Evolutionary conservation across 1,139 yeast genomes (phyloP), one percentile per base, ranked within the genome.

Genomic region (Sugiyamaella pinicola): DNA sequence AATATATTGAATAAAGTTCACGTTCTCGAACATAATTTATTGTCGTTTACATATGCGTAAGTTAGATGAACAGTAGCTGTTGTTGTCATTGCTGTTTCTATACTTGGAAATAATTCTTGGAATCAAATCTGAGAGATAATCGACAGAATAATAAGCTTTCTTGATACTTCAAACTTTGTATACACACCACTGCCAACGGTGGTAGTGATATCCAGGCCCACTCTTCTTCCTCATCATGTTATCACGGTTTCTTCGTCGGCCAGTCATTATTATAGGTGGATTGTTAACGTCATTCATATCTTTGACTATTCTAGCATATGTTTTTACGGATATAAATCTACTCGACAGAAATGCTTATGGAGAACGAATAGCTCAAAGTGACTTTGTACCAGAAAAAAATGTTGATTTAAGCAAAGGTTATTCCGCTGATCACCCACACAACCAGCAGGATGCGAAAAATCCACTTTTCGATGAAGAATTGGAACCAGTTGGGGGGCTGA

Each of bases 401-500:
- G 28, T 49, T 10, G 53, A 49, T 21, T 37, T 49, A 10, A 49
- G 53, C 19, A 28, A 49, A 9, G 53, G 53, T 3, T 49, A 24
- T 33, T 12, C 46, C 4, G 46, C 41, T 8, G 47, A 34, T 7
- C 26, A 38, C n/a, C 44, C 48, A 6, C n/a, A 21, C 7, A 28
- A 29, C n/a, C 18, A 35, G 3, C 22, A 35, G 8, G 42, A 35
- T 22, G 37, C 26, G 15, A 51, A 37, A n/a, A 47, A 43, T 24
- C 55, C 55, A 7, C 49, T 47, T 10, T 42, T 37, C 39, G 55
- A 43, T n/a, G 49, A 31, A 21, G 22, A 49, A 7, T 18, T 29
- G 9, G 55, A 52, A 37, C 55, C 55, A 3, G 49, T 8, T n/a
- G 55, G 52, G 1, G 49, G 28, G 7, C 28, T 52, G 17, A 22